Evolutionary conservation across 306 rosid genomes (phyloP).

Genomic region (Fragaria ananassa): DNA sequence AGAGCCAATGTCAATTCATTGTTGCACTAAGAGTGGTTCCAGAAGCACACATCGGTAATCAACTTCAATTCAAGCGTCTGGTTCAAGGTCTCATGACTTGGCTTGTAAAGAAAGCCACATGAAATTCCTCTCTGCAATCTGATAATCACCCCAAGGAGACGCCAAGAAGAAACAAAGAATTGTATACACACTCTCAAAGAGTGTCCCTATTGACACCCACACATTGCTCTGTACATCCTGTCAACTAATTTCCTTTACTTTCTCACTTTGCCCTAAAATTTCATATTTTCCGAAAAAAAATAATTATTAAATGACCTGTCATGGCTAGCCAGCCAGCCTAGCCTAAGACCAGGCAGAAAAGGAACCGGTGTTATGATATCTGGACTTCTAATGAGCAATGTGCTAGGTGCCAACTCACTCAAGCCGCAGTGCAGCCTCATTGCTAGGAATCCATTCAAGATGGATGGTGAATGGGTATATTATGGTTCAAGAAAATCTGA

Average conservation of each 20-base stretch:
- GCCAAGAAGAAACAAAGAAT: slow-evolving; percentile 18
- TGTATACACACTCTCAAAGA: slow-evolving; percentile 22
- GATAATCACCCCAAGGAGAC: slow-evolving; percentile 1
- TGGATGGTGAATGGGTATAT: not conserved
- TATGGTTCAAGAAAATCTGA: slow-evolving; percentile 51
- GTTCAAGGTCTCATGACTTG: not conserved
- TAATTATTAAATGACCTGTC: not conserved
- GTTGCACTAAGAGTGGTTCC: not conserved
- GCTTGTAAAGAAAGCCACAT: slow-evolving; percentile 9
- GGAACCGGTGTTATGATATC: not conserved
- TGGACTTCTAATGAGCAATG: not conserved
- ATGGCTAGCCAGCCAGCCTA: slow-evolving; percentile 6
- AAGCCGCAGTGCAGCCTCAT: slow-evolving; percentile 11
- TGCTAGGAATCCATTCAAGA: slow-evolving; percentile 13
- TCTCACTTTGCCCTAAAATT: not conserved
- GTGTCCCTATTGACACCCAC: slow-evolving; percentile 8
- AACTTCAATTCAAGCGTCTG: not conserved
- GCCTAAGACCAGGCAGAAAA: not conserved
- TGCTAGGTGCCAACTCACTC: not conserved
- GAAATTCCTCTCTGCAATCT: not conserved
- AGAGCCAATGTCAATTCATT: not conserved
- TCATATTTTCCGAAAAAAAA: not conserved
- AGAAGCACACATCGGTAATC: not conserved
- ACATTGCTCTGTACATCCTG: slow-evolving; percentile 1
- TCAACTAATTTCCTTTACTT: not conserved